Percentiles rank a stretch among this genome's conserved stretches.
Evolutionary conservation across 805 yeast genomes (phyloP).

Genomic region (Ogataea neopini): DNA sequence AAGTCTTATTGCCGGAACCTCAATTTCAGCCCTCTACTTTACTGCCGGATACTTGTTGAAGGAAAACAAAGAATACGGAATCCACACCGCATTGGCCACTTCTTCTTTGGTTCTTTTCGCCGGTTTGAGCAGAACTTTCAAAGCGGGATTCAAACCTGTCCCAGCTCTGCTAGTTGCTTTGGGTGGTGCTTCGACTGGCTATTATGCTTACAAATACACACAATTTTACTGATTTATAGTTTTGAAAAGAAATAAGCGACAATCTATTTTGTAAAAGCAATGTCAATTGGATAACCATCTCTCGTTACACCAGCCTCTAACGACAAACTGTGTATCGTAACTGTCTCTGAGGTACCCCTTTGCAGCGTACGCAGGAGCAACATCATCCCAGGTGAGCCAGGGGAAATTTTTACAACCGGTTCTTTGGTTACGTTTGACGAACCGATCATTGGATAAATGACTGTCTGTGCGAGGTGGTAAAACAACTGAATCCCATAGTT

Average conservation of each 20-base stretch:
- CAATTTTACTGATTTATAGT: slow-evolving; percentile 53
- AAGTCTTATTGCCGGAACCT: slow-evolving; percentile 74
- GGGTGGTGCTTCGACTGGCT: slow-evolving; percentile 64
- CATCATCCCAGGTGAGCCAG: slow-evolving; percentile 18
- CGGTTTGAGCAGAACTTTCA: slow-evolving; percentile 62
- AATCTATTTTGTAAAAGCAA: slow-evolving; percentile 4
- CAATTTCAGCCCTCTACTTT: slow-evolving; percentile 61
- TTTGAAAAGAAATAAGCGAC: background rate
- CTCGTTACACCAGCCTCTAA: slow-evolving; percentile 46
- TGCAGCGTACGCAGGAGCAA: slow-evolving; percentile 5
- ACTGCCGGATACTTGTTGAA: slow-evolving; percentile 72
- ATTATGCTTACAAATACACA: slow-evolving; percentile 73
- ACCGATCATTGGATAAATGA: slow-evolving; percentile 1
- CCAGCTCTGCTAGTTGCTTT: slow-evolving; percentile 65
- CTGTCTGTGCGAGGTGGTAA: slow-evolving; percentile 51
- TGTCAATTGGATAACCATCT: slow-evolving; percentile 35
- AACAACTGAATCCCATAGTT: slow-evolving; percentile 53
- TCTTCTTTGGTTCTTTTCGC: slow-evolving; percentile 67
- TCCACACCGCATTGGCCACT: slow-evolving; percentile 76
- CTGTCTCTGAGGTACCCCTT: slow-evolving; percentile 19
- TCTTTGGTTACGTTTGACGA: slow-evolving; percentile 1
- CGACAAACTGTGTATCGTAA: slow-evolving; percentile 38
- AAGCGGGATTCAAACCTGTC: slow-evolving; percentile 62
- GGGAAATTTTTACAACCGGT: slow-evolving; percentile 14
- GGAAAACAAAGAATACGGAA: slow-evolving; percentile 74